Evolutionary conservation across 768 basidiomycete species (phyloP).

Genomic region (Mycena rebaudengoi): DNA sequence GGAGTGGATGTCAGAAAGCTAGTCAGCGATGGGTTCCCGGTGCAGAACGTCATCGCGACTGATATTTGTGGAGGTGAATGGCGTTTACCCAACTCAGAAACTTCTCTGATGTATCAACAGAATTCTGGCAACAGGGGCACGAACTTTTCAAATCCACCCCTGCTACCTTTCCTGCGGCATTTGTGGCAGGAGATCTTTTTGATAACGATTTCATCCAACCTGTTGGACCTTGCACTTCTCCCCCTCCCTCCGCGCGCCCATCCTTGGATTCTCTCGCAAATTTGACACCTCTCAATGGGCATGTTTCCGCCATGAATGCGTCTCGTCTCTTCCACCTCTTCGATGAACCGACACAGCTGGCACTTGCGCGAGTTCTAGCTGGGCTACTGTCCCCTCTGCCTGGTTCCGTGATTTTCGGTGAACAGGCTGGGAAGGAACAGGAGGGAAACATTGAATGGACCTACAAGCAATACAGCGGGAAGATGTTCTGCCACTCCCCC

Average conservation of each 20-base stretch:
- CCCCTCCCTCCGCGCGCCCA: not conserved
- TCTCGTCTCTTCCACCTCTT: constrained; percentile 50
- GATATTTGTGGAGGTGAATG: constrained; percentile 41
- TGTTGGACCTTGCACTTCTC: not conserved
- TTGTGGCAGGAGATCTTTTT: constrained; percentile 54
- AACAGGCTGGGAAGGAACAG: constrained; percentile 44
- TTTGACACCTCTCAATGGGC: constrained; percentile 38
- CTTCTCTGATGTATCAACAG: constrained; percentile 32
- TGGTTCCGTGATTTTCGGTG: constrained; percentile 46
- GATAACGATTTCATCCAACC: constrained; percentile 28
- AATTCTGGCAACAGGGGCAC: constrained; percentile 58
- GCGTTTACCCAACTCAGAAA: constrained; percentile 18
- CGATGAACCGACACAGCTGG: constrained; percentile 39
- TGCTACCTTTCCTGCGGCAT: constrained; percentile 50
- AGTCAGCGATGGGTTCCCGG: constrained; percentile 49
- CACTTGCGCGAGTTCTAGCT: constrained; percentile 40
- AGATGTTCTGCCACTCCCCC: constrained; percentile 50
- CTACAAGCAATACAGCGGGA: not conserved
- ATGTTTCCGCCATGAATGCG: constrained; percentile 55
- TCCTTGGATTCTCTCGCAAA: not conserved
- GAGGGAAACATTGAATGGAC: constrained; percentile 36
- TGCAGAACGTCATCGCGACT: constrained; percentile 43
- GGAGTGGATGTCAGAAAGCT: constrained; percentile 50
- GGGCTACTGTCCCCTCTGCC: constrained; percentile 42
- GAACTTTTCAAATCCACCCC: constrained; percentile 51